phyloP scores from a whole-genome alignment of 2,329 filamentous ascomycete species.

The Fragosphaeria purpurea region DNA sequence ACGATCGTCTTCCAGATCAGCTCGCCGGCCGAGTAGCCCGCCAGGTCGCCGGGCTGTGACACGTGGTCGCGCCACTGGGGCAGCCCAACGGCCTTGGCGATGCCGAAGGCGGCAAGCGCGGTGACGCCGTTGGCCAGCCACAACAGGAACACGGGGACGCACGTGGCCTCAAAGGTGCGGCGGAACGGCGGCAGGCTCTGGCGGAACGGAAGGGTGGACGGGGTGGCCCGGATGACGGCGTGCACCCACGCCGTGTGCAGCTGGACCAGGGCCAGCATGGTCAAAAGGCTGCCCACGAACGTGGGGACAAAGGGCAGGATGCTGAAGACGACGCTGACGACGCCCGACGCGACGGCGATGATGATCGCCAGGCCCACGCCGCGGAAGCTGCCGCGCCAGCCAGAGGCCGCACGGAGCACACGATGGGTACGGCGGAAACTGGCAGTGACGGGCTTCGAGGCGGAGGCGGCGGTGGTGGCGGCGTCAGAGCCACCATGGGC shows the following conservation, averaged over 20 bases:
- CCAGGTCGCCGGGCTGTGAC: constrained; percentile 25
- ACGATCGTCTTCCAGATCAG: constrained; percentile 36
- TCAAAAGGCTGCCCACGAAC: constrained; percentile 36
- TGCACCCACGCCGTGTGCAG: constrained; percentile 75
- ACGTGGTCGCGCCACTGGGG: constrained; percentile 25
- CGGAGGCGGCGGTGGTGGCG: constrained; percentile 24
- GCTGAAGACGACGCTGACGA: constrained; percentile 35
- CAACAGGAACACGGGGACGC: constrained; percentile 53
- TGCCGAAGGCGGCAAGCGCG: constrained; percentile 33
- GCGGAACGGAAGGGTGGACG: constrained; percentile 49
- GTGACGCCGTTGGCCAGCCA: constrained; percentile 47
- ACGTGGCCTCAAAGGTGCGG: constrained; percentile 57
- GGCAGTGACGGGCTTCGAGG: constrained; percentile 34
- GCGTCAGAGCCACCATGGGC: constrained; percentile 23
- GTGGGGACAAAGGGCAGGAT: constrained; percentile 25
- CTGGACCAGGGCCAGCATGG: constrained; percentile 53
- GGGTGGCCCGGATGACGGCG: constrained; percentile 61
- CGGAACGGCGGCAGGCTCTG: constrained; percentile 57
- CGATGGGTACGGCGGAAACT: constrained; percentile 41
- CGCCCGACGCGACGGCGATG: constrained; percentile 20
- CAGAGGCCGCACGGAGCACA: constrained; percentile 51
- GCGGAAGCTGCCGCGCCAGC: constrained; percentile 58
- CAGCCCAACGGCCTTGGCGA: constrained; percentile 40
- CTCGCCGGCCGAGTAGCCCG: constrained; percentile 24
- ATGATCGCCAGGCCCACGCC: constrained; percentile 47